Percentiles rank a stretch among this genome's conserved stretches.
These are phyloP conservation scores for Fusarium longipes DNA, from an alignment of 2,329 filamentous ascomycete genomes.

Conservation along the genomic window DNA sequence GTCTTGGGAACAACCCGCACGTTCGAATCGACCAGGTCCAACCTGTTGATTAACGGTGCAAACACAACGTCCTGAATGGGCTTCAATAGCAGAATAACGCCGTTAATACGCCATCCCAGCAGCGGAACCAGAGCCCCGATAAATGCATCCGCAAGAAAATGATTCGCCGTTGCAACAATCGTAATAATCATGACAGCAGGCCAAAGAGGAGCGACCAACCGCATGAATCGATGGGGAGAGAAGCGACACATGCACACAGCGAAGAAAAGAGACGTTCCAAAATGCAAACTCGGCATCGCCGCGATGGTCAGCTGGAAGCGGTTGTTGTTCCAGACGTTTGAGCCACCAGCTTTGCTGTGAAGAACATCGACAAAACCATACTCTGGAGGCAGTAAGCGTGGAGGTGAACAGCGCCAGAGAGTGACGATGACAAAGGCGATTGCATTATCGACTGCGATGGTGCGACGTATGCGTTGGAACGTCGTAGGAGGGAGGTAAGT, in stretches of 20 bases:
- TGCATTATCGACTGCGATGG: conserved; percentile 60
- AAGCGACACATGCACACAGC: conserved; percentile 52
- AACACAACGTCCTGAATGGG: conserved; percentile 48
- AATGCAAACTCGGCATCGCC: conserved; percentile 62
- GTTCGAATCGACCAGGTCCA: conserved; percentile 40
- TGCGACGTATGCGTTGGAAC: conserved; percentile 58
- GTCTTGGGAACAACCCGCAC: conserved; percentile 34
- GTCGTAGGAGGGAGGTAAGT: conserved; percentile 55
- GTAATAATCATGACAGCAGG: conserved; percentile 56
- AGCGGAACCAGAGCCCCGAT: conserved; percentile 51
- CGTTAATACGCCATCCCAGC: conserved; percentile 51
- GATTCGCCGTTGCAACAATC: conserved; percentile 55
- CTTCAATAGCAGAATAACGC: conserved; percentile 43
- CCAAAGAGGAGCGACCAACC: conserved; percentile 56
- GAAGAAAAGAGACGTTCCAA: conserved; percentile 55
- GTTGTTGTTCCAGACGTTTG: conserved; percentile 57
- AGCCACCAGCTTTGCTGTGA: conserved; percentile 48
- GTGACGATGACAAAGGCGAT: conserved; percentile 61
- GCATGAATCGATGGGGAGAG: conserved; percentile 54
- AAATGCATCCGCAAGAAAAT: conserved; percentile 53
- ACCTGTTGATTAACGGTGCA: conserved; percentile 38
- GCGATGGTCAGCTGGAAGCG: conserved; percentile 60
- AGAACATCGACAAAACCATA: conserved; percentile 62
- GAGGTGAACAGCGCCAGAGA: conserved; percentile 60
- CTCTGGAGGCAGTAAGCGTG: conserved; percentile 58